Evolutionary conservation across 495 filamentous ascomycete genomes (phyloP).

Genomic region (Aspergillus taichungensis): DNA sequence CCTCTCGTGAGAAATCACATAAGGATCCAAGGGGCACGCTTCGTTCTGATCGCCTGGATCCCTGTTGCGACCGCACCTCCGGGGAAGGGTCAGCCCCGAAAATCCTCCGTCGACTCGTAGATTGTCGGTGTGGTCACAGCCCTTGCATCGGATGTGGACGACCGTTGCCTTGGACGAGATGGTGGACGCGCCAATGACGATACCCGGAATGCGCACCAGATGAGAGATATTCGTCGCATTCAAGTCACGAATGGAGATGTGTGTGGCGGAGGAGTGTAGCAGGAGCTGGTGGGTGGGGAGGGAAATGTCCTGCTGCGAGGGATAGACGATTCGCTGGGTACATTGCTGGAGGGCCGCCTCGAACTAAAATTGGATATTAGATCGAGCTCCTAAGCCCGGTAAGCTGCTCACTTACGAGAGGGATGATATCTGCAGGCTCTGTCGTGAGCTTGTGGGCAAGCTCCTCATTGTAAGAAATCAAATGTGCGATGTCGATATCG

Average conservation of each 20-base stretch:
- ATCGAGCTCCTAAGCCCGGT: no score
- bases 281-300: conserved; percentile 89
- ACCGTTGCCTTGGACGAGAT: conserved; percentile 91
- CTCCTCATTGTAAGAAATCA: conserved; percentile 96
- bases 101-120: conserved; percentile 76
- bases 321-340: conserved; percentile 82
- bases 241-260: conserved; percentile 88
- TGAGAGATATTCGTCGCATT: conserved; percentile 89
- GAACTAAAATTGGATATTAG: conserved; percentile 49
- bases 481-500: conserved; percentile 92
- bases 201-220: conserved; percentile 92
- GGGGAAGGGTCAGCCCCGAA: conserved; percentile 71
- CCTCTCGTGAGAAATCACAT: conserved; percentile 89
- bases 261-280: conserved; percentile 81
- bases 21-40: conserved; percentile 88
- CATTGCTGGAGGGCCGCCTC: conserved; percentile 83
- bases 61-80: conserved; percentile 58
- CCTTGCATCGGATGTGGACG: conserved; percentile 81
- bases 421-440: conserved; percentile 88
- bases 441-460: conserved; percentile 84
- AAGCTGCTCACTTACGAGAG: conserved; percentile 51
- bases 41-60: conserved; percentile 49
- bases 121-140: conserved; percentile 65
- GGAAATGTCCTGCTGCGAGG: conserved; percentile 57
- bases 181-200: conserved; percentile 94